A percentile compares a stretch with the other conserved stretches of the same genome.
phyloP scores from a whole-genome alignment of 768 basidiomycete genomes.

The Boletus tomentosulus region DNA sequence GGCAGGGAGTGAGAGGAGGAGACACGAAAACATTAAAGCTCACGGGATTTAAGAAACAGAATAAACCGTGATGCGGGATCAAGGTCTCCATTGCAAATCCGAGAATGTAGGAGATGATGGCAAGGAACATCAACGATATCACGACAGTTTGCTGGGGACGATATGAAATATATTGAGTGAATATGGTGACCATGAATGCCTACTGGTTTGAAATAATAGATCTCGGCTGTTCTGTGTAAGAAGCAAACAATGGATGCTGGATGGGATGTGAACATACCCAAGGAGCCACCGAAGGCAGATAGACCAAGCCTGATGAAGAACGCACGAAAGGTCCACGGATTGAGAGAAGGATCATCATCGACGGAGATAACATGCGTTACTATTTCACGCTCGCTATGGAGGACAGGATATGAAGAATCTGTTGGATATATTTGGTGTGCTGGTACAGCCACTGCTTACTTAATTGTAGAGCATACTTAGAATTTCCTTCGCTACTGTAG shows the following conservation, averaged over 20 bases:
- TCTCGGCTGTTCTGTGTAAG: constrained; percentile 38
- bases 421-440: too few relatives aligned
- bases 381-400: constrained; percentile 43
- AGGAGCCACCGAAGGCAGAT: constrained; percentile 48
- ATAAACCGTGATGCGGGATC: constrained; percentile 42
- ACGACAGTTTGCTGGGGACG: constrained; percentile 43
- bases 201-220: constrained; percentile 60
- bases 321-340: constrained; percentile 38
- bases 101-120: constrained; percentile 47
- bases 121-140: constrained; percentile 53
- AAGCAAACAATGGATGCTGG: background rate
- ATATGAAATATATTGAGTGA: background rate
- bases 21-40: constrained; percentile 18
- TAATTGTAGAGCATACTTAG: too few relatives aligned
- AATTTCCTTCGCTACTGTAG: too few relatives aligned
- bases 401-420: constrained; percentile 20
- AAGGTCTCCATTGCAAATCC: constrained; percentile 43
- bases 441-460: too few relatives aligned
- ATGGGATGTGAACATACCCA: constrained; percentile 32
- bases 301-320: constrained; percentile 54
- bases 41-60: constrained; percentile 52
- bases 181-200: background rate
- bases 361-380: constrained; percentile 37
- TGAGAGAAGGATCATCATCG: constrained; percentile 20
- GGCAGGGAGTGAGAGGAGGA: background rate